Evolutionary conservation across 805 yeast genomes (phyloP), one percentile per base, ranked within the genome.

Genomic region (Candida pseudofarinosa): DNA sequence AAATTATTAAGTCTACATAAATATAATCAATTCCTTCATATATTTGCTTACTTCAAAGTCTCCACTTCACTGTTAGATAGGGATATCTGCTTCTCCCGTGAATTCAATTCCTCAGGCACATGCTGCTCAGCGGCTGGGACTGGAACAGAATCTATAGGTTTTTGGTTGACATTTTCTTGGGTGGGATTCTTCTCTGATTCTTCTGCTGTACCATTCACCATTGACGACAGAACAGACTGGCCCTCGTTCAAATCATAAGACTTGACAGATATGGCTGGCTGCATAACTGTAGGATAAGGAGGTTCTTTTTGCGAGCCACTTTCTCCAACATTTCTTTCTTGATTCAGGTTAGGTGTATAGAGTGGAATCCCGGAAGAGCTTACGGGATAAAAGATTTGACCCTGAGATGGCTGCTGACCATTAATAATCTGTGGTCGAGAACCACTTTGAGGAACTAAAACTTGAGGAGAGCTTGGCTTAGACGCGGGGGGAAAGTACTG

Each of bases 401-500:
- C 20, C 33, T 42, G 50, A 17, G 37, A 40, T 33, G 48, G 47
- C 2, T 45, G 39, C 23, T 48, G 56, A 16, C 19, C 51, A 57
- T 8, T 58, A 63, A 13, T 57, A 51, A 4, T 54, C 57, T 47
- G 7, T 33, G 19, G 20, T 40, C 42, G 36, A 42, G 51, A 7
- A 32, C 34, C 17, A 28, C 18, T 51, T 56, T 8, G 59, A 63
- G n/a, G 58, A 51, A 4, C 56, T 58, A 48, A 5, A 35, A 34
- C 28, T 42, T 44, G 36, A 42, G 51, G 40, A 4, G 48, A 23
- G 37, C 38, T 47, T 16, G 60, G 60, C 38, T 55, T 65, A 13
- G 69, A 69, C n/a, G 67, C 53, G 1, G 63, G 50, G 2, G 71
- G 69, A 49, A 67, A 67, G 50, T 63, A 65, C 40, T 68, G 73